These are phyloP conservation scores for Solanum hybrid DNA, from an alignment of 305 asterid genomes.

Conservation along the genomic window DNA sequence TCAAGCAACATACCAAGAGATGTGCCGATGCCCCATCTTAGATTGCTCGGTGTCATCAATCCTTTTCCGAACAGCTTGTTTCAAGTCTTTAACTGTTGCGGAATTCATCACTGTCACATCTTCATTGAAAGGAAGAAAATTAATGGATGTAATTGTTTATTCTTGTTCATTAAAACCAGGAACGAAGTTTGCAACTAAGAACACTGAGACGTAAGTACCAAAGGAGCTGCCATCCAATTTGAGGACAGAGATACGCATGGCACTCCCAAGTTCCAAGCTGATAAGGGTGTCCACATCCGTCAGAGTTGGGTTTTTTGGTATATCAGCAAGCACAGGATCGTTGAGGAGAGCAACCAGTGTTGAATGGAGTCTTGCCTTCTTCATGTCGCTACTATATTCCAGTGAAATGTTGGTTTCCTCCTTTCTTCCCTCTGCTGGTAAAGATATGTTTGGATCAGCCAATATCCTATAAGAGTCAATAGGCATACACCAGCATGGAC, in stretches of 20 bases:
- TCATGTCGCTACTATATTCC: constrained; percentile 45
- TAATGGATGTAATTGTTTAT: constrained; percentile 21
- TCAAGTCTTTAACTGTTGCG: constrained; percentile 67
- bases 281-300: constrained; percentile 80
- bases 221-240: constrained; percentile 55
- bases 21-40: constrained; percentile 79
- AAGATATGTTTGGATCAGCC: not conserved
- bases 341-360: constrained; percentile 54
- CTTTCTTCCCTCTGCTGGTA: not conserved
- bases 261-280: constrained; percentile 88
- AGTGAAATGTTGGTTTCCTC: constrained; percentile 17
- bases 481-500: not conserved
- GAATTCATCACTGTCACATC: constrained; percentile 71
- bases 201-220: constrained; percentile 25
- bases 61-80: constrained; percentile 51
- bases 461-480: not conserved
- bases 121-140: constrained; percentile 7
- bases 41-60: constrained; percentile 66
- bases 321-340: constrained; percentile 73
- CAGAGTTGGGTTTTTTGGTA: constrained; percentile 59
- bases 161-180: not conserved
- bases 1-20: constrained; percentile 50
- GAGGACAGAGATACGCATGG: constrained; percentile 69
- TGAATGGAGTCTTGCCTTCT: constrained; percentile 59
- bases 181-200: not conserved